phyloP scores from a whole-genome alignment of 306 rosid genomes.

The Dalbergia cultrata region DNA sequence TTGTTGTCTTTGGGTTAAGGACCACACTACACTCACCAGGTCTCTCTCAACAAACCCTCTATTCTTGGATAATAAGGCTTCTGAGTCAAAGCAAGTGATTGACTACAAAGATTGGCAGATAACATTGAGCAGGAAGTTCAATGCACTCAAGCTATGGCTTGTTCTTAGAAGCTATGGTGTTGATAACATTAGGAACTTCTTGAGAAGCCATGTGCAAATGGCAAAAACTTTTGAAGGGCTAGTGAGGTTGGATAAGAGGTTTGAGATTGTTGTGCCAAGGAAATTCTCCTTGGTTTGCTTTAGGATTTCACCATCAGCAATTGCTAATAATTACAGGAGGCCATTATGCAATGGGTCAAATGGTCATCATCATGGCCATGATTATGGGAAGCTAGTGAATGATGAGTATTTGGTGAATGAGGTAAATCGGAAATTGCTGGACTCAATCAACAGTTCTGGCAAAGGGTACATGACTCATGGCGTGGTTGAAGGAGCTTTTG shows the following conservation, averaged over 20 bases:
- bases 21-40: conserved; percentile 39
- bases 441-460: conserved; percentile 57
- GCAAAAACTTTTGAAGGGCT: conserved; percentile 63
- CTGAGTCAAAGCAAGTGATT: conserved; percentile 61
- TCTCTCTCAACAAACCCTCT: conserved; percentile 55
- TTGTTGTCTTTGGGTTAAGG: conserved; percentile 71
- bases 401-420: conserved; percentile 36
- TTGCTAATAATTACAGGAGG: neutral
- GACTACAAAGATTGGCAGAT: conserved; percentile 76
- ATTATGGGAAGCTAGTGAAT: conserved; percentile 20
- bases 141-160: conserved; percentile 61
- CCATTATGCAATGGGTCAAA: neutral
- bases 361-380: neutral
- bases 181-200: conserved; percentile 57
- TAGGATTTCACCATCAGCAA: conserved; percentile 53
- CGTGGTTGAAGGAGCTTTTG: conserved; percentile 47
- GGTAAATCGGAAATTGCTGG: conserved; percentile 51
- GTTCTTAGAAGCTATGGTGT: conserved; percentile 67
- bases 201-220: conserved; percentile 60
- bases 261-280: conserved; percentile 59
- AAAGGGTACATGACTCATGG: conserved; percentile 59
- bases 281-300: conserved; percentile 63
- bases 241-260: conserved; percentile 56
- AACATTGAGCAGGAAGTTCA: conserved; percentile 63
- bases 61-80: conserved; percentile 58